Evolutionary conservation across 2,329 filamentous ascomycete genomes (phyloP).

Genomic region (Neofusicoccum parvum): DNA sequence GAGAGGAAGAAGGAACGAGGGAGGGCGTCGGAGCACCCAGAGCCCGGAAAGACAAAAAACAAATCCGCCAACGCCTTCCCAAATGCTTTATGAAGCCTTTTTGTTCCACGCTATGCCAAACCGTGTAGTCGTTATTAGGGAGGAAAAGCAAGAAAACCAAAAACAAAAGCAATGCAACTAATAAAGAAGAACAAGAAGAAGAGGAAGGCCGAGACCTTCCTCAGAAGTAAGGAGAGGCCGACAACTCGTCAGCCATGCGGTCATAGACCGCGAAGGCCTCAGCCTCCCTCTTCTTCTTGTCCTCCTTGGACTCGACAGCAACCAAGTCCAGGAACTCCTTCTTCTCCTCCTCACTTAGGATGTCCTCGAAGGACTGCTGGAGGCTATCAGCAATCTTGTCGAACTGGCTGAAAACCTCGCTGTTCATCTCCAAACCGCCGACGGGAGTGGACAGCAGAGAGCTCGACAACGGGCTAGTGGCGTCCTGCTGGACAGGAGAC

Average conservation of each 20-base stretch:
- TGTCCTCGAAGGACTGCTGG: not conserved
- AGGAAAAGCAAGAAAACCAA: not conserved
- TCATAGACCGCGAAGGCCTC: too few species aligned
- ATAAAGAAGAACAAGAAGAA: not conserved
- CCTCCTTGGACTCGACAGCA: too few species aligned
- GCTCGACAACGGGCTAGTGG: not conserved
- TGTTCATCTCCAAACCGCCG: not conserved
- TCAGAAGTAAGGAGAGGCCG: too few species aligned
- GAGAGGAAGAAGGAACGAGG: not conserved
- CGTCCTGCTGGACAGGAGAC: not conserved
- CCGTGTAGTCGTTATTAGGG: too few species aligned
- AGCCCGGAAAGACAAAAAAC: not conserved
- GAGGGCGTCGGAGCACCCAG: not conserved
- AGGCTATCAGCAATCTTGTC: not conserved
- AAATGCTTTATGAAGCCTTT: not conserved
- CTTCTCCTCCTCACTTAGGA: not conserved
- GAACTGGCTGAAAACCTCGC: not conserved
- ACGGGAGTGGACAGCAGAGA: conserved; percentile 6
- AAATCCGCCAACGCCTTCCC: not conserved
- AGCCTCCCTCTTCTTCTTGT: too few species aligned
- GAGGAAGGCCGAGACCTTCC: too few species aligned
- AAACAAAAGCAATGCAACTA: not conserved
- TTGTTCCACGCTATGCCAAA: too few species aligned
- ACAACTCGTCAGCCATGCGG: too few species aligned
- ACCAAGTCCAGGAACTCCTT: not conserved